phyloP scores from a whole-genome alignment of 1,284 basidiomycete genomes.

The Heterobasidion irregulare region DNA sequence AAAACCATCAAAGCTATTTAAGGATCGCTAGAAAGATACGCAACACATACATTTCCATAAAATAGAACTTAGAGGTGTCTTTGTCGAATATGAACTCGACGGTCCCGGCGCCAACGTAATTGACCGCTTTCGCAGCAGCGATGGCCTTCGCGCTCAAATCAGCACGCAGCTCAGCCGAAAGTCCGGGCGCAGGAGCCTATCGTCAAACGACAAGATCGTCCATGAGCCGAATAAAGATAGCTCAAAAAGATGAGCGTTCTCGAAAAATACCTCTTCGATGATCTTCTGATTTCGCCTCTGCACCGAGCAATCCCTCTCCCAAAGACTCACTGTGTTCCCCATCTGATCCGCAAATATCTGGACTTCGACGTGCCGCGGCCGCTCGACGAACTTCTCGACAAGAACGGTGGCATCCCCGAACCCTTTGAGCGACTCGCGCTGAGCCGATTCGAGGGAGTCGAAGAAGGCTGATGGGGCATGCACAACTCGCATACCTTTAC shows the following conservation, averaged over 20 bases:
- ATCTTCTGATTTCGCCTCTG: conserved; percentile 94
- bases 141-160: conserved; percentile 85
- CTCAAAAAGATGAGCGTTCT: not conserved
- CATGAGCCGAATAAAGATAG: not conserved
- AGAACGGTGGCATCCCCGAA: conserved; percentile 85
- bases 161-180: conserved; percentile 66
- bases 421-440: conserved; percentile 79
- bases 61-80: conserved; percentile 78
- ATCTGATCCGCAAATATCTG: conserved; percentile 81
- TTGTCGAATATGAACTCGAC: conserved; percentile 95
- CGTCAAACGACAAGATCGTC: not conserved
- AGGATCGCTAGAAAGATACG: not conserved
- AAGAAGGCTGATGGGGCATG: conserved; percentile 52
- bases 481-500: conserved; percentile 95
- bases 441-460: conserved; percentile 76
- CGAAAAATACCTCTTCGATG: conserved; percentile 65
- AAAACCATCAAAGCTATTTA: not conserved
- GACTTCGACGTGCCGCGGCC: conserved; percentile 83
- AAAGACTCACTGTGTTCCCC: conserved; percentile 79
- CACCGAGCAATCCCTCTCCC: conserved; percentile 93
- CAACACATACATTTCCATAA: conserved; percentile 81
- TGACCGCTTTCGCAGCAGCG: conserved; percentile 85
- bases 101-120: conserved; percentile 87
- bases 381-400: conserved; percentile 81
- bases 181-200: conserved; percentile 85